Conservation (phyloP, 768 basidiomycete genomes). For the Amanita brunnescens region DNA sequence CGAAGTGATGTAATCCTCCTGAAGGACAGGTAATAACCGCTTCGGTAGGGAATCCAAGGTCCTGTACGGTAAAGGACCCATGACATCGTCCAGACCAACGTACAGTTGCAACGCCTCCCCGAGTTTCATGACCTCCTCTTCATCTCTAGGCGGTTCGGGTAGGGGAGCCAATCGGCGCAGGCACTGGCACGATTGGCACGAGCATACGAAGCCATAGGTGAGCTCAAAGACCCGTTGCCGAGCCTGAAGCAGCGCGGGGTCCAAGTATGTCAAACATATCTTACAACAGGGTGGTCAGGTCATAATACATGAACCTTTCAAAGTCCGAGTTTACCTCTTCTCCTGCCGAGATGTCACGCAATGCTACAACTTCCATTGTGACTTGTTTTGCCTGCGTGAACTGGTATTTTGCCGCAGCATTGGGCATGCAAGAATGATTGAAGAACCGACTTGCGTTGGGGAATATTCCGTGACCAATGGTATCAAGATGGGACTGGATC, state of each 20-base stretch:
- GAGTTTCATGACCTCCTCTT: slow-evolving; percentile 20
- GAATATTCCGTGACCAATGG: slow-evolving; percentile 68
- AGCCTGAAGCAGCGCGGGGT: slow-evolving; percentile 61
- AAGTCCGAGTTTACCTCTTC: slow-evolving; percentile 48
- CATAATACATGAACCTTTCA: neutral
- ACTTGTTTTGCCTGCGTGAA: slow-evolving; percentile 30
- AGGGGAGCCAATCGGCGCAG: slow-evolving; percentile 29
- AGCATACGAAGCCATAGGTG: slow-evolving; percentile 64
- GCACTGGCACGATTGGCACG: slow-evolving; percentile 47
- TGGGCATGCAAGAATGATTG: slow-evolving; percentile 77
- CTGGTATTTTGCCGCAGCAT: slow-evolving; percentile 55
- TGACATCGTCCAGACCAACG: slow-evolving; percentile 22
- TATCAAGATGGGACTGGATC: slow-evolving; percentile 62
- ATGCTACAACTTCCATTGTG: slow-evolving; percentile 56
- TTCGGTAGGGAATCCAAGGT: slow-evolving; percentile 30
- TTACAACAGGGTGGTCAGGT: slow-evolving; percentile 17
- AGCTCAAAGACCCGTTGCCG: slow-evolving; percentile 49
- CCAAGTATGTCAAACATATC: slow-evolving; percentile 72
- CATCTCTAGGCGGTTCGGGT: slow-evolving; percentile 28
- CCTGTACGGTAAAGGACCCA: slow-evolving; percentile 20
- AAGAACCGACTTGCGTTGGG: slow-evolving; percentile 72
- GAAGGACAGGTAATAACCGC: slow-evolving; percentile 34
- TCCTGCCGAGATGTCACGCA: slow-evolving; percentile 43
- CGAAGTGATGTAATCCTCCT: slow-evolving; percentile 47
- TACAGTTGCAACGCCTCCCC: slow-evolving; percentile 28